Conservation (phyloP, 2,329 filamentous ascomycete species). For the Tolypocladium sp. region DNA sequence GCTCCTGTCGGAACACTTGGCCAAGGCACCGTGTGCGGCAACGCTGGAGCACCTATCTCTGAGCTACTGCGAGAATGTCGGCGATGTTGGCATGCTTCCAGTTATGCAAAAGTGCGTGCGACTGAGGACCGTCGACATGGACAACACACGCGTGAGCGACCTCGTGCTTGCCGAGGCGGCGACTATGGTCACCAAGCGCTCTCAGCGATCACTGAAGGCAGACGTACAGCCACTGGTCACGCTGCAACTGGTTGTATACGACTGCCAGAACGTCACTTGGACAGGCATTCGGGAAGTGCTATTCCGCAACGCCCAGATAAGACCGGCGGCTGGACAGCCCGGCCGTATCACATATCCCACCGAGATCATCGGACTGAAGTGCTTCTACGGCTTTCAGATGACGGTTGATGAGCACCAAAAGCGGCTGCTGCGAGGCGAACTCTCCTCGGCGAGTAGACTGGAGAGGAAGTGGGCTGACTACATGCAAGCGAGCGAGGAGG, state of each 20-base stretch:
- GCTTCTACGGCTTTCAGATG: slow-evolving; percentile 91
- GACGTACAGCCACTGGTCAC: slow-evolving; percentile 45
- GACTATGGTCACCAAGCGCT: slow-evolving; percentile 62
- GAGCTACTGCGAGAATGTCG: slow-evolving; percentile 80
- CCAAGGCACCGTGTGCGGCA: slow-evolving; percentile 64
- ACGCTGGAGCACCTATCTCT: slow-evolving; percentile 73
- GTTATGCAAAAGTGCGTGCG: slow-evolving; percentile 66
- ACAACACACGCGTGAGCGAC: slow-evolving; percentile 88
- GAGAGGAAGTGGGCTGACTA: slow-evolving; percentile 90
- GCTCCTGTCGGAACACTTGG: slow-evolving; percentile 61
- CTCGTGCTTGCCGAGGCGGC: slow-evolving; percentile 79
- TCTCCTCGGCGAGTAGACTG: slow-evolving; percentile 63
- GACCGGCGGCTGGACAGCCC: slow-evolving; percentile 33
- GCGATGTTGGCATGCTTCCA: slow-evolving; percentile 76
- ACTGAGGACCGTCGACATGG: slow-evolving; percentile 70
- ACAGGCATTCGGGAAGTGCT: slow-evolving; percentile 81
- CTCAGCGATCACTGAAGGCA: slow-evolving; percentile 29
- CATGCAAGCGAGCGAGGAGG: slow-evolving; percentile 88
- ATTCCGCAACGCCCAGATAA: slow-evolving; percentile 71
- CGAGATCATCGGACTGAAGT: slow-evolving; percentile 79
- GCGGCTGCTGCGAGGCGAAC: slow-evolving; percentile 69
- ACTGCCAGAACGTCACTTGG: slow-evolving; percentile 90
- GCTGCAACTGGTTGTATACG: slow-evolving; percentile 74
- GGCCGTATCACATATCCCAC: slow-evolving; percentile 51
- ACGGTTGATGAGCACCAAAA: slow-evolving; percentile 92